Evolutionary conservation across 768 basidiomycete species (phyloP).

Genomic region (Xerocomellus chrysenteron): DNA sequence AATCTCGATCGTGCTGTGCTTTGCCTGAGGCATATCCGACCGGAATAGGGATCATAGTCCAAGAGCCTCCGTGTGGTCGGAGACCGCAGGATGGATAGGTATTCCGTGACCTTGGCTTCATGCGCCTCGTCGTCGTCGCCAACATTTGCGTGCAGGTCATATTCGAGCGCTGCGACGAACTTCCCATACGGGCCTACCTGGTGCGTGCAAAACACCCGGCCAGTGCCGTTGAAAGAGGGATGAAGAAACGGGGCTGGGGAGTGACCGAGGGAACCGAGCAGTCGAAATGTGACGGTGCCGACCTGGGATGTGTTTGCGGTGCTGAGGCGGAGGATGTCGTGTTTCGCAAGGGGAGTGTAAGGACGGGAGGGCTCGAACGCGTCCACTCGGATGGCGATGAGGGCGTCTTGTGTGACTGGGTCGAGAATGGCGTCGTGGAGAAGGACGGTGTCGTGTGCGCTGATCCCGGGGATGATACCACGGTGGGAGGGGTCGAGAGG

Average conservation of each 20-base stretch:
- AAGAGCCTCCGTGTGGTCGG: background rate
- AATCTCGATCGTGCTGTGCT: constrained; percentile 9
- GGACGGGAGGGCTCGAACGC: background rate
- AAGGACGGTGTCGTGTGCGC: background rate
- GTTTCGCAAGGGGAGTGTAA: background rate
- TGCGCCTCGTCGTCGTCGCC: background rate
- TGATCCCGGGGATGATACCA: constrained; percentile 3
- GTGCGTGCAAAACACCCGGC: constrained; percentile 7
- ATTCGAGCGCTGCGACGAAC: constrained; percentile 11
- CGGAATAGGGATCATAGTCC: constrained; percentile 24
- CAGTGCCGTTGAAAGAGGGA: constrained; percentile 15
- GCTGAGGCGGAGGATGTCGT: constrained; percentile 12
- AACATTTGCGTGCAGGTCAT: constrained; percentile 1
- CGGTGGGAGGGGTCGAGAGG: constrained; percentile 11
- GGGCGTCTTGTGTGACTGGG: constrained; percentile 4
- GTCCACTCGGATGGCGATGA: constrained; percentile 8
- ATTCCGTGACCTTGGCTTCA: background rate
- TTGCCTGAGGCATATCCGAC: constrained; percentile 14
- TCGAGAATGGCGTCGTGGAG: constrained; percentile 15
- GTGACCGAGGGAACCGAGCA: background rate
- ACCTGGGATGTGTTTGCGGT: background rate
- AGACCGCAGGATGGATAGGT: constrained; percentile 2
- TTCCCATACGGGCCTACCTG: background rate
- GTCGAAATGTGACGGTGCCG: constrained; percentile 12
- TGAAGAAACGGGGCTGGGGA: background rate